Evolutionary conservation across 78 protist species (phyloP), one percentile per base, ranked within the genome.

Genomic region (Cyanophora paradoxa): DNA sequence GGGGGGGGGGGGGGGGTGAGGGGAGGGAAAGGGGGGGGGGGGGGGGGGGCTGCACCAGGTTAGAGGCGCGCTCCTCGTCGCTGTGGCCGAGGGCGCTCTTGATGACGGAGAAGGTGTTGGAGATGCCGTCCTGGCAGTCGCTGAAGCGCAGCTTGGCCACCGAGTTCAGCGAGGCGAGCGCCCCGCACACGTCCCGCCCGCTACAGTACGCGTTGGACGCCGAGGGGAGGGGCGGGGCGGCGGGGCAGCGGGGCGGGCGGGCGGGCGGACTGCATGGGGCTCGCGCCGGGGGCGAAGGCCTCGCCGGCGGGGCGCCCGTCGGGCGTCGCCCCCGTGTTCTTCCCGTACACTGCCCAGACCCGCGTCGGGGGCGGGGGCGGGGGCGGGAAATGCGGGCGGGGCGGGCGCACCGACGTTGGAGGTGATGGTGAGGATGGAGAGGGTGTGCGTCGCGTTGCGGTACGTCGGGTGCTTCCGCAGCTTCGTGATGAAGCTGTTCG

Each of bases 391-490:
- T n/a, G n/a, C n/a, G n/a, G n/a, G n/a, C n/a, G n/a, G n/a, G n/a
- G n/a, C n/a, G n/a, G n/a, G n/a, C n/a, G n/a, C n/a, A n/a, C n/a
- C n/a, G n/a, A n/a, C 68, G 78, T 74, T 74, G 31, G 66, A 48
- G 33, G 68, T 76, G 44, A 52, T 62, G 36, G 57, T 76, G 71
- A 76, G 81, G 19, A 64, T 37, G 72, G 78, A 74, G 46, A 74
- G 59, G 33, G 78, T 52, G 69, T 74, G 78, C 28, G 7, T 17
- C 42, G 78, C 26, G 34, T 74, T 63, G 7, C 78, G 40, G 39
- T 74, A 74, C 28, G 78, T 74, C 66, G 10, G 10, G 69, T 54
- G 63, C 28, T 44, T 50, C 37, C 71, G 68, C 36, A 75, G 70
- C 79, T 8, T 42, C 72, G 14, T 13, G 46, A 42, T 30, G 68